Base-by-base conservation (phyloP, 345 rosid genomes). In the Syzygium jambos region DNA sequence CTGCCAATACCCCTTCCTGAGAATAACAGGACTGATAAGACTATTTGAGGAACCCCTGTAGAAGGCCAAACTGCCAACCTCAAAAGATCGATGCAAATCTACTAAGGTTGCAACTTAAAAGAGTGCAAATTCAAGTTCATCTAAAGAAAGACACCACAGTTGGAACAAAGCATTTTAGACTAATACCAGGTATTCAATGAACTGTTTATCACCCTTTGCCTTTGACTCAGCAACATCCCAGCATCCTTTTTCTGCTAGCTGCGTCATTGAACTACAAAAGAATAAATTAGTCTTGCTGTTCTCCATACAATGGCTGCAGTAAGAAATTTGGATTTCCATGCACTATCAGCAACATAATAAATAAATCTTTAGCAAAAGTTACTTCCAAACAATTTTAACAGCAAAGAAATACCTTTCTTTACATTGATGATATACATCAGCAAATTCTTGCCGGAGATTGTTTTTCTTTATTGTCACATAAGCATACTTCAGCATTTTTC, bases 171-270 rank as follows among this genome's bases (percentile, higher is more conserved):
- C 43, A 21, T 85, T 23, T 30, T 68, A 63, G 83, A 84, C 38
- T 87, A 94, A 88, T 90, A 96, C 98, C 94, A 98, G 91, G 92
- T 92, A 96, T 88, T 96, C 93, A 5, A 96, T 90, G n/a, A 96
- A 93, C 90, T 90, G 94, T 89, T 85, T 92, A 86, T 96, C 93
- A n/a, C 94, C 94, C 85, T 94, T 92, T 85, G 99, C 88, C 93
- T 92, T 96, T 55, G 77, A 87, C 91, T 96, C 99, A 29, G 99
- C 99, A 89, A 98, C 89, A 90, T 98, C 99, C 99, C 99, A 98
- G 55, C 93, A 92, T 86, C 95, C 98, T 89, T 96, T 96, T 87
- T 98, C 97, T 82, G 98, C 99, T 84, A 98, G 90, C 87, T 88
- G 93, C 93, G 95, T 98, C 86, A 98, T 82, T 43, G 92, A 90